Base-by-base conservation (phyloP, 2,329 filamentous ascomycete species). In the Beauveria bassiana region DNA sequence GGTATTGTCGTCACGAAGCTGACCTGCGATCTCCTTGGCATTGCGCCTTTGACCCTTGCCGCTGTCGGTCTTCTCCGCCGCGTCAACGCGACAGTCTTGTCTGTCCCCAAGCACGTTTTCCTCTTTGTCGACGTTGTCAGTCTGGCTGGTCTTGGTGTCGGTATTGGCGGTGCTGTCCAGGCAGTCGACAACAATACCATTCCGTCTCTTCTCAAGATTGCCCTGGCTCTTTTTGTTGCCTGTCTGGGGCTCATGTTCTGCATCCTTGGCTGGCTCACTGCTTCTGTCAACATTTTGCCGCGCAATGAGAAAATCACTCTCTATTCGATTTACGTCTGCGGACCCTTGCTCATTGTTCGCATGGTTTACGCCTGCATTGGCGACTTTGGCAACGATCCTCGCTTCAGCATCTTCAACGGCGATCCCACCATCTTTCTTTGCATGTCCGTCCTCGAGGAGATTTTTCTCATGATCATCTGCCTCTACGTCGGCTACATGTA, bases 401-500 rank as follows among this genome's bases (percentile, higher is more conserved):
- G 55, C 43, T 65, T 62, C 62, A 62, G 57, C 60, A 52, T 63
- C 22, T 57, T 65, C 8, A 31, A 64, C n/a, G 64, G 64, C 34
- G 60, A 62, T 45, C 45, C 59, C 10, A 64, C 64, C n/a, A 54
- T 65, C 16, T 64, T 62, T 34, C 64, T 64, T 10, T 62, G 62
- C 59, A 65, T 65, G 64, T 61, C 54, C 9, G 55, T 65, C 3
- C 59, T 65, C 16, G 49, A 60, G 59, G 64, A 65, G 50, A 65
- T 65, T 52, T 22, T 65, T 22, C 42, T 62, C 40, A 61, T 62
- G 47, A 22, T 58, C n/a, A 60, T 65, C 28, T 64, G 59, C 51
- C 62, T 65, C 59, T 59, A 52, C 40, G 59, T 62, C 22, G 61
- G 61, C 51, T 60, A 59, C 50, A 60, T 40, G 31, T 62, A 52